Percentiles rank a stretch among this genome's conserved stretches.
Evolutionary conservation across 2,329 filamentous ascomycete species (phyloP).

Genomic region (Penicillium sp.): DNA sequence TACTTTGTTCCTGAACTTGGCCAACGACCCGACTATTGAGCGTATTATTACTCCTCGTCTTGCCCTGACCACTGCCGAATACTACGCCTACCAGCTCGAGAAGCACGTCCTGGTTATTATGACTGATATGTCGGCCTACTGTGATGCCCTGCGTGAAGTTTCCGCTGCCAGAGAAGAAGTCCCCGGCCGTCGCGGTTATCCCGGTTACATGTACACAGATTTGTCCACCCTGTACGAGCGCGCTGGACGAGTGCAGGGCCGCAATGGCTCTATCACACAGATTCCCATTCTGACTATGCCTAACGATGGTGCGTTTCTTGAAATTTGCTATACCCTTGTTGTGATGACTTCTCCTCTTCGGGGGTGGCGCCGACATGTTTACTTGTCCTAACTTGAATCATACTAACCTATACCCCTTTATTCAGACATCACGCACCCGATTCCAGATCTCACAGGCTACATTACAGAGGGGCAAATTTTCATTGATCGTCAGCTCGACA

Average conservation of each 20-base stretch:
- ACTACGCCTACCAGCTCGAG: conserved; percentile 99
- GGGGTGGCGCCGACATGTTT: no score
- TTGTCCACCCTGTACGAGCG: conserved; percentile 99
- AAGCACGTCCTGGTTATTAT: conserved; percentile 99
- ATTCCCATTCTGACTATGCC: conserved; percentile 99
- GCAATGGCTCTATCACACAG: conserved; percentile 98
- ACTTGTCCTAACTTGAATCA: no score
- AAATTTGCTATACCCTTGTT: no score
- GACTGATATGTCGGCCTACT: conserved; percentile 96
- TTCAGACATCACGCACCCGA: conserved; percentile 71
- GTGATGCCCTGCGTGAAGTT: conserved; percentile 97
- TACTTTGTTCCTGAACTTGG: conserved; percentile 97
- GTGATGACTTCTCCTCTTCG: no score
- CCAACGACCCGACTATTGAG: conserved; percentile 98
- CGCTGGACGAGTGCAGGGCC: conserved; percentile 92
- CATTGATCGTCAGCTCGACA: conserved; percentile 87
- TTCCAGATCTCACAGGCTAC: conserved; percentile 97
- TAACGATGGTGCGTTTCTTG: conserved; percentile 70
- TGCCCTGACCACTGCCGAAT: conserved; percentile 95
- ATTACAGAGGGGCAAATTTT: conserved; percentile 99
- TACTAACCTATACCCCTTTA: no score
- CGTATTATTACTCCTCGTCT: conserved; percentile 99
- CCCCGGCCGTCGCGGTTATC: conserved; percentile 97
- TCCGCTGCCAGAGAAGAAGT: conserved; percentile 98
- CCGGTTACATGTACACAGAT: conserved; percentile 99